Evolutionary conservation across 208 protist genomes (phyloP).

Genomic region (Baffinella frigidus): DNA sequence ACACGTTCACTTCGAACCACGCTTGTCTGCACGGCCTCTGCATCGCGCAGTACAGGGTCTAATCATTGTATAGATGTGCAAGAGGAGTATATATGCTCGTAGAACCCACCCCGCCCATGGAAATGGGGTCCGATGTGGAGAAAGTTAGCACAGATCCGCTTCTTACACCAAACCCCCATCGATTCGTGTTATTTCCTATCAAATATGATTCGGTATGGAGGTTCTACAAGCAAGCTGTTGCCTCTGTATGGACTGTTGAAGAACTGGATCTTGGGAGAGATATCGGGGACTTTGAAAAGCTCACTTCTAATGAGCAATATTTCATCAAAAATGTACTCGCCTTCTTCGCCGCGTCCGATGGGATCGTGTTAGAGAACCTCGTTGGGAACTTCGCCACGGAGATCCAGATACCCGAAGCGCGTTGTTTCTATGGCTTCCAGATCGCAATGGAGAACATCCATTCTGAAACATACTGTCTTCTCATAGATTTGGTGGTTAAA

Average conservation of each 20-base stretch:
- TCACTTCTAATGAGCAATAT: slow-evolving; percentile 92
- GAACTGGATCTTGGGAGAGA: slow-evolving; percentile 92
- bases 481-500: slow-evolving; percentile 95
- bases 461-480: slow-evolving; percentile 86
- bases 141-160: slow-evolving; percentile 28
- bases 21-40: too few relatives aligned
- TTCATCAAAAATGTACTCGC: slow-evolving; percentile 98
- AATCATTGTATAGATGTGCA: too few relatives aligned
- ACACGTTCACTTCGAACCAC: too few relatives aligned
- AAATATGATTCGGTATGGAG: slow-evolving; percentile 93
- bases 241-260: slow-evolving; percentile 83
- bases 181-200: slow-evolving; percentile 98
- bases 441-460: slow-evolving; percentile 99
- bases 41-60: too few relatives aligned
- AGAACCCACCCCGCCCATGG: too few relatives aligned
- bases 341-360: slow-evolving; percentile 97
- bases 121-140: too few relatives aligned
- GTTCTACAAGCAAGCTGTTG: slow-evolving; percentile 94
- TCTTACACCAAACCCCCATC: slow-evolving; percentile 65
- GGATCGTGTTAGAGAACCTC: slow-evolving; percentile 98
- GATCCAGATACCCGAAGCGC: slow-evolving; percentile 95
- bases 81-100: too few relatives aligned
- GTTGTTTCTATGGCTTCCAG: slow-evolving; percentile 98
- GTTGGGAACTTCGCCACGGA: slow-evolving; percentile 91
- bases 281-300: slow-evolving; percentile 86